Conservation (phyloP, 169 alveolate genomes). For the Plasmodium chabaudi region DNA sequence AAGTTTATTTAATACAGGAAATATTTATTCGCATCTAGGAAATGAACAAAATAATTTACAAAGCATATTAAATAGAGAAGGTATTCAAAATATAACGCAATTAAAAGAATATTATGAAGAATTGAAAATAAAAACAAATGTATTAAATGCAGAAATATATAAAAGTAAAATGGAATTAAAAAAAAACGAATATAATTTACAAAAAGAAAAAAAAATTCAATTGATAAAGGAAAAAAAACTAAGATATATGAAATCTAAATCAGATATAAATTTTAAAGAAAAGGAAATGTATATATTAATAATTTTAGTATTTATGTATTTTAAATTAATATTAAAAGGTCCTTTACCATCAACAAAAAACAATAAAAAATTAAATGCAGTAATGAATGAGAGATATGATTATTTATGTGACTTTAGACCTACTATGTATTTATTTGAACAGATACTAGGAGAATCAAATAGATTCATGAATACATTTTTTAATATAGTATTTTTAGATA, state of each 20-base stretch:
- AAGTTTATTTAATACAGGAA: background rate
- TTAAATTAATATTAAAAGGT: constrained; percentile 61
- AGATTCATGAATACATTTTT: constrained; percentile 45
- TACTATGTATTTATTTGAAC: constrained; percentile 65
- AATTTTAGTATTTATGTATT: constrained; percentile 62
- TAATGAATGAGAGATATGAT: constrained; percentile 70
- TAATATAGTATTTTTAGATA: constrained; percentile 59
- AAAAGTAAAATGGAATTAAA: constrained; percentile 39
- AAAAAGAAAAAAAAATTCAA: constrained; percentile 50
- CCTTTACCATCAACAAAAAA: constrained; percentile 53
- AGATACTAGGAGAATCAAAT: constrained; percentile 69
- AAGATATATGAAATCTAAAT: constrained; percentile 36
- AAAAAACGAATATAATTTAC: constrained; percentile 40
- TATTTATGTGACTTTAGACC: constrained; percentile 67
- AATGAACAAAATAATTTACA: too few relatives aligned
- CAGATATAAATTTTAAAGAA: constrained; percentile 67
- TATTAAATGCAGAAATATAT: constrained; percentile 42
- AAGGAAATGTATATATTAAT: constrained; percentile 68
- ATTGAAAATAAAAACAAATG: constrained; percentile 45
- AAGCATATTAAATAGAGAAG: background rate
- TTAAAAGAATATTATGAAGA: constrained; percentile 38
- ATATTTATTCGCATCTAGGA: too few relatives aligned
- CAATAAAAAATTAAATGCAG: constrained; percentile 33
- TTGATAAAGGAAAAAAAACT: constrained; percentile 56
- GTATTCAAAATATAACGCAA: constrained; percentile 13